Percentiles rank a stretch among this genome's conserved stretches.
These are phyloP conservation scores for Fusarium goolgardi DNA, from an alignment of 2,329 filamentous ascomycete genomes.

Conservation along the genomic window DNA sequence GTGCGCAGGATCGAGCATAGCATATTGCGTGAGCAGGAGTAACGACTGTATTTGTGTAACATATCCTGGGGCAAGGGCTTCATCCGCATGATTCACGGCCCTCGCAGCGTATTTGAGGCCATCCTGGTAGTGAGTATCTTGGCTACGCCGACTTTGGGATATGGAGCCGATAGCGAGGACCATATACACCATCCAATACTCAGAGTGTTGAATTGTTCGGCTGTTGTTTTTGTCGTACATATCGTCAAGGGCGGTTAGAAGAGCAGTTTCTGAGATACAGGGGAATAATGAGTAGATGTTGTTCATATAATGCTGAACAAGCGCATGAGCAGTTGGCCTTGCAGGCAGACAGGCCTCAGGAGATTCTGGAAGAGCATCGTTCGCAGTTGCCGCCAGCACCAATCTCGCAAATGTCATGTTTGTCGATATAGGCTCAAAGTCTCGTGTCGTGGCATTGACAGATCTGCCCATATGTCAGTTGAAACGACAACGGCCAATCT, in stretches of 20 bases:
- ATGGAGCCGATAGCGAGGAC: constrained; percentile 85
- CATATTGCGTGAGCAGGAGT: constrained; percentile 86
- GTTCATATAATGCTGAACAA: constrained; percentile 86
- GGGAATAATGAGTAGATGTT: constrained; percentile 85
- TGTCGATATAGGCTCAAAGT: constrained; percentile 88
- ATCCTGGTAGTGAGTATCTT: constrained; percentile 70
- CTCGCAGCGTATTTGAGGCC: constrained; percentile 68
- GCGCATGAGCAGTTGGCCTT: constrained; percentile 72
- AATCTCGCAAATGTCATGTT: constrained; percentile 94
- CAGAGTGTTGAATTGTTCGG: constrained; percentile 72
- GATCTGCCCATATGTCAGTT: constrained; percentile 65
- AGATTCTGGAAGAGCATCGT: constrained; percentile 75
- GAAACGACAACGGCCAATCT: neutral
- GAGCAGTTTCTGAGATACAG: constrained; percentile 81
- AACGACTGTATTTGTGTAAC: constrained; percentile 88
- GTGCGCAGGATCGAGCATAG: constrained; percentile 87
- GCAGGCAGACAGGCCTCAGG: constrained; percentile 74
- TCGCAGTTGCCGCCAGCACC: constrained; percentile 83
- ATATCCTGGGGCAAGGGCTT: constrained; percentile 86
- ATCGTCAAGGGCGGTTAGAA: constrained; percentile 83
- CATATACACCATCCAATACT: constrained; percentile 90
- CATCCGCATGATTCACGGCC: constrained; percentile 82
- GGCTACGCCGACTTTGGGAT: constrained; percentile 75
- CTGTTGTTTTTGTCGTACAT: constrained; percentile 76
- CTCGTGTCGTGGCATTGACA: constrained; percentile 92